These are phyloP conservation scores for Conoideocrella luteorostrata DNA, from an alignment of 2,329 filamentous ascomycete genomes.

Conservation along the genomic window DNA sequence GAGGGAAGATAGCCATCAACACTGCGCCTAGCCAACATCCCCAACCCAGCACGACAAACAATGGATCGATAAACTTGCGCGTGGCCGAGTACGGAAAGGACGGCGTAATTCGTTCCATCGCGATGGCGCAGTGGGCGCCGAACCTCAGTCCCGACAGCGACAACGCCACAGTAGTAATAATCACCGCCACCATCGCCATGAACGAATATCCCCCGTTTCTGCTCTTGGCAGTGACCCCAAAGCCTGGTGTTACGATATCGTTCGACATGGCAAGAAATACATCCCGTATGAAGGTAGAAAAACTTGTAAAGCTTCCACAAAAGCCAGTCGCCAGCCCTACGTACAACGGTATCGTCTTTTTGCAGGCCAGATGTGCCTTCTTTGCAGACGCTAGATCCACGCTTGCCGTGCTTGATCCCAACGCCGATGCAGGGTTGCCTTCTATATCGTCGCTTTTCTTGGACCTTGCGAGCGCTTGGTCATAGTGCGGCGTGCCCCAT, in stretches of 20 bases:
- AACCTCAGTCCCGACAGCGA: conserved; percentile 63
- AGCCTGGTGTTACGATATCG: conserved; percentile 44
- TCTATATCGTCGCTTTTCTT: conserved; percentile 32
- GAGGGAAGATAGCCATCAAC: conserved; percentile 65
- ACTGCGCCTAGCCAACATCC: conserved; percentile 75
- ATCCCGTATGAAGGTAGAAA: conserved; percentile 80
- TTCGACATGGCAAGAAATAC: conserved; percentile 75
- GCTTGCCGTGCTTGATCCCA: conserved; percentile 3
- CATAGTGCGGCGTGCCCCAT: conserved; percentile 45
- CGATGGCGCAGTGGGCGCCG: conserved; percentile 69
- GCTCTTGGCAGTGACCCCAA: conserved; percentile 28
- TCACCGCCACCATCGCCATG: conserved; percentile 69
- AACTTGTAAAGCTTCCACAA: conserved; percentile 85
- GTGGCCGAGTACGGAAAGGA: conserved; percentile 51
- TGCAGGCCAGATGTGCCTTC: conserved; percentile 55
- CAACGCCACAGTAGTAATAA: conserved; percentile 65
- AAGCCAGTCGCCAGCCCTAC: conserved; percentile 82
- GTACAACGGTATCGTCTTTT: conserved; percentile 85
- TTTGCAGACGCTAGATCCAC: conserved; percentile 39
- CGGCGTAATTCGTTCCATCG: conserved; percentile 51
- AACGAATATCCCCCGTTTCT: conserved; percentile 75
- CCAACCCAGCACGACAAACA: conserved; percentile 58
- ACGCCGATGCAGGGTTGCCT: conserved; percentile 16
- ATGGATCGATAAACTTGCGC: conserved; percentile 57
- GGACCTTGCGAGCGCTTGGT: conserved; percentile 25